Evolutionary conservation across 2,329 filamentous ascomycete genomes (phyloP).

Genomic region (Volutella citrinella): DNA sequence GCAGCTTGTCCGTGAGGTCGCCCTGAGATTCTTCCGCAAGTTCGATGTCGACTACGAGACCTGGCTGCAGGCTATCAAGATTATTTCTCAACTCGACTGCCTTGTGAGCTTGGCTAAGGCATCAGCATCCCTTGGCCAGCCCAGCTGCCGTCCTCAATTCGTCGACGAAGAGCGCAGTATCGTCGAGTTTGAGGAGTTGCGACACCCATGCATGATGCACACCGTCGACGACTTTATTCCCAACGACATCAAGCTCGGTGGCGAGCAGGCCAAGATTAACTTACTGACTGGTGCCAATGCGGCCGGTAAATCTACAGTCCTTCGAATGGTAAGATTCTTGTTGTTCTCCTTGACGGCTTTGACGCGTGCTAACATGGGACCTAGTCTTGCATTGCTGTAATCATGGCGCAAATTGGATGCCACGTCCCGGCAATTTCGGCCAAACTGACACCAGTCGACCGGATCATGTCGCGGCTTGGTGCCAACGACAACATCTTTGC

Average conservation of each 20-base stretch:
- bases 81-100: conserved; percentile 91
- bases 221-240: conserved; percentile 93
- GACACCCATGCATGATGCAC: conserved; percentile 91
- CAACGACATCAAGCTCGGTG: conserved; percentile 87
- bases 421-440: conserved; percentile 83
- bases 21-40: conserved; percentile 75
- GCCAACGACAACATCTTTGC: conserved; percentile 99
- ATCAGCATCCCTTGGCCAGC: conserved; percentile 77
- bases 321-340: conserved; percentile 91
- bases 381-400: conserved; percentile 89
- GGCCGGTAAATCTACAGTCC: conserved; percentile 92
- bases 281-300: conserved; percentile 95
- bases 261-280: conserved; percentile 76
- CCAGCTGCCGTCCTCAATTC: conserved; percentile 86
- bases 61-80: conserved; percentile 87
- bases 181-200: conserved; percentile 87
- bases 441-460: conserved; percentile 83
- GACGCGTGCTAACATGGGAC: too few species aligned
- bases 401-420: conserved; percentile 95
- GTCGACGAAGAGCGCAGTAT: conserved; percentile 80
- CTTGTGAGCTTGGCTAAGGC: conserved; percentile 89
- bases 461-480: conserved; percentile 97
- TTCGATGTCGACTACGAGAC: conserved; percentile 84
- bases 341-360: too few species aligned
- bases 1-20: conserved; percentile 85